Evolutionary conservation across 2,329 filamentous ascomycete genomes (phyloP).

Genomic region (Gaeumannomyces sp.): DNA sequence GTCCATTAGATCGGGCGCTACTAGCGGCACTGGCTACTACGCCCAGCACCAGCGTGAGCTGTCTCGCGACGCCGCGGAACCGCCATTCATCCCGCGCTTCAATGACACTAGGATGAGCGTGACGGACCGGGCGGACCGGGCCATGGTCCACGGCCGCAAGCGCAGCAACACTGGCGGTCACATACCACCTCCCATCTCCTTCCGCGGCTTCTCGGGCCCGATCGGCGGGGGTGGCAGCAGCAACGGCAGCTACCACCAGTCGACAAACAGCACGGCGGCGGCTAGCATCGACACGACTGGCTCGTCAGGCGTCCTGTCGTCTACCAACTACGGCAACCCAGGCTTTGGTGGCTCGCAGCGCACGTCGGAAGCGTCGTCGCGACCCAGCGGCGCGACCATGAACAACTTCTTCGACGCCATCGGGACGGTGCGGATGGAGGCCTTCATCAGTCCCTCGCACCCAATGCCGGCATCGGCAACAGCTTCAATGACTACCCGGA

Average conservation of each 20-base stretch:
- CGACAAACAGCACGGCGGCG: constrained; percentile 51
- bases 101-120: constrained; percentile 35
- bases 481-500: constrained; percentile 34
- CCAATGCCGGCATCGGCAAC: constrained; percentile 18
- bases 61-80: constrained; percentile 59
- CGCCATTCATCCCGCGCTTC: constrained; percentile 67
- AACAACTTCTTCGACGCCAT: constrained; percentile 77
- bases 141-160: constrained; percentile 65
- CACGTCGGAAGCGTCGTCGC: constrained; percentile 46
- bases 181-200: constrained; percentile 61
- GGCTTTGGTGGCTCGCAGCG: constrained; percentile 34
- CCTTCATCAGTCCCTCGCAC: constrained; percentile 69
- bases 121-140: constrained; percentile 33
- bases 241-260: constrained; percentile 33
- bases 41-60: constrained; percentile 37
- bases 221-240: constrained; percentile 20
- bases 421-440: constrained; percentile 93
- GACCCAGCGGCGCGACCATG: constrained; percentile 29
- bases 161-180: constrained; percentile 83
- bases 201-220: constrained; percentile 70
- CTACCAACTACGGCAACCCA: constrained; percentile 22
- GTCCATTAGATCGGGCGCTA: constrained; percentile 26
- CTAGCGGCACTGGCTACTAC: constrained; percentile 21
- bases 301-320: constrained; percentile 28
- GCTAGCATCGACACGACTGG: constrained; percentile 33